A percentile compares a stretch with the other conserved stretches of the same genome.
Conservation (phyloP, 2,329 filamentous ascomycete species). For the Beauveria asiatica region DNA sequence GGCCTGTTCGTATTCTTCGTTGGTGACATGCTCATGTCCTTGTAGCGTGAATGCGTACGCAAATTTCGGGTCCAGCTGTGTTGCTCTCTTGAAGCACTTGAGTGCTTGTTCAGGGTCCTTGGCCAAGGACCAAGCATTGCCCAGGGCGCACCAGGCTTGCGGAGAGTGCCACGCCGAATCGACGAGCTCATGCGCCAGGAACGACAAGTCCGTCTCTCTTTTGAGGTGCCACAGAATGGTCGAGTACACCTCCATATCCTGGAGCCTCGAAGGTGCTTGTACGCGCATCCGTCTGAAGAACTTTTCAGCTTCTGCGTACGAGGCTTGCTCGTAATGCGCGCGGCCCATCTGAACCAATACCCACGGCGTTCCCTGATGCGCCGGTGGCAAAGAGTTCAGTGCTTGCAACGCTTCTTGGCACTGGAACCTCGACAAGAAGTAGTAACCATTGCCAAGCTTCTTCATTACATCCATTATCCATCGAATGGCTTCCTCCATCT, state of each 20-base stretch:
- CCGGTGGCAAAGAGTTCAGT: conserved; percentile 60
- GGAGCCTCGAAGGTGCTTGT: conserved; percentile 70
- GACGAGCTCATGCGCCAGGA: conserved; percentile 81
- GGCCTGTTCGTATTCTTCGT: conserved; percentile 96
- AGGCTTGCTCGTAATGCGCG: conserved; percentile 82
- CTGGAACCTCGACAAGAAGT: conserved; percentile 68
- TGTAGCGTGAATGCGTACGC: conserved; percentile 94
- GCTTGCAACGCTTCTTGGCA: conserved; percentile 68
- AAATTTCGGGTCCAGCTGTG: conserved; percentile 81
- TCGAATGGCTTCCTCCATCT: conserved; percentile 65
- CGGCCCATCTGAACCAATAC: conserved; percentile 85
- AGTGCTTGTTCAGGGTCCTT: conserved; percentile 92
- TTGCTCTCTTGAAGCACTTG: conserved; percentile 88
- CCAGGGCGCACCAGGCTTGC: conserved; percentile 91
- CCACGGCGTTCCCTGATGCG: conserved; percentile 86
- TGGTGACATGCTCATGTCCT: conserved; percentile 89
- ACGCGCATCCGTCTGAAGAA: conserved; percentile 73
- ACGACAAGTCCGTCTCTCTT: conserved; percentile 82
- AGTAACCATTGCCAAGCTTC: conserved; percentile 74
- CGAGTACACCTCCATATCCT: conserved; percentile 97
- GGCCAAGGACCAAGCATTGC: conserved; percentile 88
- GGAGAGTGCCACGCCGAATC: conserved; percentile 83
- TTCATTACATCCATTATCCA: conserved; percentile 73
- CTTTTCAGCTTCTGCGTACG: conserved; percentile 79
- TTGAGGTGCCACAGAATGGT: conserved; percentile 99